These are phyloP conservation scores for Vinca minor DNA, from an alignment of 257 asterid genomes.

Conservation along the genomic window DNA sequence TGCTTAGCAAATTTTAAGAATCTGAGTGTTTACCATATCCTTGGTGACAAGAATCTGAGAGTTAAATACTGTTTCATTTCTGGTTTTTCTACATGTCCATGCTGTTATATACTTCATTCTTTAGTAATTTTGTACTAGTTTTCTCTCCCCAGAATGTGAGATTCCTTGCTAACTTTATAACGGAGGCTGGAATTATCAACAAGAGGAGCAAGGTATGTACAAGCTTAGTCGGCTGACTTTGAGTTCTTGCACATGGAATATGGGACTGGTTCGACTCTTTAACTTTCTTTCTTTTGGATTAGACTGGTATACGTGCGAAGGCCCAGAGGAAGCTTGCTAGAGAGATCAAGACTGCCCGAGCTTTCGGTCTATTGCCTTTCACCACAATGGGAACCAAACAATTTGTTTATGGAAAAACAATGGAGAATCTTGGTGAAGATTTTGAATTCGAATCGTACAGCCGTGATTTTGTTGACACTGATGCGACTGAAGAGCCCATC, in stretches of 20 bases:
- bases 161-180: slow-evolving; percentile 78
- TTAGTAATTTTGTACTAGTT: slow-evolving; percentile 1
- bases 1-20: no score
- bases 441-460: slow-evolving; percentile 23
- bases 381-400: slow-evolving; percentile 84
- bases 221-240: not conserved
- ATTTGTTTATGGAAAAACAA: slow-evolving; percentile 47
- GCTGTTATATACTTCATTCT: not conserved
- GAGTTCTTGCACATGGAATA: not conserved
- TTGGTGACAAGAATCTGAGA: not conserved
- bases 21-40: not conserved
- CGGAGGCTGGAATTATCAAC: slow-evolving; percentile 75
- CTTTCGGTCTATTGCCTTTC: slow-evolving; percentile 94
- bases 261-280: not conserved
- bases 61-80: not conserved
- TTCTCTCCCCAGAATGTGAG: slow-evolving; percentile 60
- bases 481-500: slow-evolving; percentile 4
- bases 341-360: slow-evolving; percentile 93
- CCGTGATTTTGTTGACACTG: slow-evolving; percentile 38
- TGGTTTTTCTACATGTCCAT: not conserved
- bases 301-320: slow-evolving; percentile 48
- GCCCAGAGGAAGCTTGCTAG: slow-evolving; percentile 49
- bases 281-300: not conserved
- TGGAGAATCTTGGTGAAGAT: slow-evolving; percentile 51
- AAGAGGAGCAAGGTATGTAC: slow-evolving; percentile 76